A percentile compares a stretch with the other conserved stretches of the same genome.
Evolutionary conservation across 2,329 filamentous ascomycete genomes (phyloP).

Genomic region (Dactylonectria estremocensis): DNA sequence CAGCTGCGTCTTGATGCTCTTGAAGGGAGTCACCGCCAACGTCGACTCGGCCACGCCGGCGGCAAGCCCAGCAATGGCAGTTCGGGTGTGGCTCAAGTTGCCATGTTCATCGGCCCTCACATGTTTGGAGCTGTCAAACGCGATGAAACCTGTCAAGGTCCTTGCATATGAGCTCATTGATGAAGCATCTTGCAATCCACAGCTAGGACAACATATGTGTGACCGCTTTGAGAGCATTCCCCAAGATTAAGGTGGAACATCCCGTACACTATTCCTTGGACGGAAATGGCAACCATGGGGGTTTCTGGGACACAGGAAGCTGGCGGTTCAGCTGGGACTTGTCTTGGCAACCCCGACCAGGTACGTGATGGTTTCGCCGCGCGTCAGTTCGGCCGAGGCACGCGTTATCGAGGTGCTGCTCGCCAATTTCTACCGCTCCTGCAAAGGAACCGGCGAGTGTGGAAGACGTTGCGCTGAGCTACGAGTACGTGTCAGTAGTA

Average conservation of each 20-base stretch:
- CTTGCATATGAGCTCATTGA: too few species aligned
- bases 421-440: constrained; percentile 94
- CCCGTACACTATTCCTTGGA: constrained; percentile 97
- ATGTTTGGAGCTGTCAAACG: constrained; percentile 94
- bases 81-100: constrained; percentile 90
- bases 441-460: constrained; percentile 94
- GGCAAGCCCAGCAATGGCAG: constrained; percentile 93
- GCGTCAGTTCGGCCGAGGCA: constrained; percentile 30
- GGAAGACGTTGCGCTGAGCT: constrained; percentile 86
- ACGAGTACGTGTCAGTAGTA: too few species aligned
- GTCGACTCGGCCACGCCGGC: constrained; percentile 95
- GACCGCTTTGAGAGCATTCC: constrained; percentile 96
- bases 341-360: constrained; percentile 98
- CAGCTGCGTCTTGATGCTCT: constrained; percentile 98
- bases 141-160: constrained; percentile 75
- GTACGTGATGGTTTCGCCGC: constrained; percentile 81
- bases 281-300: constrained; percentile 91
- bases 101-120: constrained; percentile 87
- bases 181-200: constrained; percentile 25
- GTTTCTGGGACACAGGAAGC: constrained; percentile 85
- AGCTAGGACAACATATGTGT: constrained; percentile 75
- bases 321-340: constrained; percentile 92
- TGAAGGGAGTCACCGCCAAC: constrained; percentile 94
- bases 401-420: constrained; percentile 35
- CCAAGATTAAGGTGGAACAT: constrained; percentile 96